phyloP scores from a whole-genome alignment of 1,284 basidiomycete genomes.

The Pterula multifida region DNA sequence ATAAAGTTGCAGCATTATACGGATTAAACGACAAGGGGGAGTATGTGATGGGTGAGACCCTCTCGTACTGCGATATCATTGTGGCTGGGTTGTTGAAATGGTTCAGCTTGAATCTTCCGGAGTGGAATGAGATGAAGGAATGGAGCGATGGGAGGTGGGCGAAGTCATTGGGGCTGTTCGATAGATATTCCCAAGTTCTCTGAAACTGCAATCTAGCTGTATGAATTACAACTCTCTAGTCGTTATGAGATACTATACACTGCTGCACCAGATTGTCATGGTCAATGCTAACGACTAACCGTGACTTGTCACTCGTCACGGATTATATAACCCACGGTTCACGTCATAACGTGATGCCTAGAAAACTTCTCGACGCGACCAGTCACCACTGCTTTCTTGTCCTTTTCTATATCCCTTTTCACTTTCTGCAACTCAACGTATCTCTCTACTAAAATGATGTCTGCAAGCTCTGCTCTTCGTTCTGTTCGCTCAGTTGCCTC shows the following conservation, averaged over 20 bases:
- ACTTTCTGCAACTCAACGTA: slow-evolving; percentile 7
- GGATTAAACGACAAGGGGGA: not conserved
- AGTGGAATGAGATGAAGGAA: slow-evolving; percentile 1
- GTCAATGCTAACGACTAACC: too few relatives aligned
- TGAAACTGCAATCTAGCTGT: not conserved
- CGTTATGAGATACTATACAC: too few relatives aligned
- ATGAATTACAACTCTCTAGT: not conserved
- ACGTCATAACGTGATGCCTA: too few relatives aligned
- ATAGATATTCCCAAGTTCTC: not conserved
- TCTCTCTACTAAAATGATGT: not conserved
- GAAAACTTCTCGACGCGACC: too few relatives aligned
- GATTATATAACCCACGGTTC: too few relatives aligned
- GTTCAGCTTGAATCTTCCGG: slow-evolving; percentile 7
- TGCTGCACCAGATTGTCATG: too few relatives aligned
- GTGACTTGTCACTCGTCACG: too few relatives aligned
- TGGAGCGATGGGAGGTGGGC: not conserved
- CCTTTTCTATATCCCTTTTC: slow-evolving; percentile 5
- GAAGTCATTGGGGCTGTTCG: not conserved
- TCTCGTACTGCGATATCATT: not conserved
- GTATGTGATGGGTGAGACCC: slow-evolving; percentile 1
- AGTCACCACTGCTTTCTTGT: too few relatives aligned
- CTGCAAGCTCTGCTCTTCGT: slow-evolving; percentile 23
- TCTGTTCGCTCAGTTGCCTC: slow-evolving; percentile 22
- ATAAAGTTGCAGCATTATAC: not conserved
- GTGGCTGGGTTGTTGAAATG: slow-evolving; percentile 13